Evolutionary conservation across 495 filamentous ascomycete genomes (phyloP).

Genomic region (Letharia columbiana): DNA sequence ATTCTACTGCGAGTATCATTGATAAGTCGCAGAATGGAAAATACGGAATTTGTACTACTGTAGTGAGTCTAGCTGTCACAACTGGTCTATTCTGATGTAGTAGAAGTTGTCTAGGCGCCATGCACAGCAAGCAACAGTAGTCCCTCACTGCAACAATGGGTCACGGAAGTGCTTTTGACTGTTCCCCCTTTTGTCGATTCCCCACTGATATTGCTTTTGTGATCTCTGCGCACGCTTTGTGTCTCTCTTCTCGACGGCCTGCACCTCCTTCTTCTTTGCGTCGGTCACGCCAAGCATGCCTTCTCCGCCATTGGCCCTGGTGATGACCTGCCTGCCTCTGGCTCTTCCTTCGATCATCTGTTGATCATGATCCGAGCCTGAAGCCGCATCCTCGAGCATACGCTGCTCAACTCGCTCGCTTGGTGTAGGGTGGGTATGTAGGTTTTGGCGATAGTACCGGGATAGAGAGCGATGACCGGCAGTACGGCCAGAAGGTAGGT

Average conservation of each 20-base stretch:
- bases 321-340: conserved; percentile 52
- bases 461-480: conserved; percentile 83
- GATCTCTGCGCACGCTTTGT: conserved; percentile 52
- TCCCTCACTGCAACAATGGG: conserved; percentile 27
- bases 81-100: background rate
- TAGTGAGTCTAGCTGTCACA: background rate
- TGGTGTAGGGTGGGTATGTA: conserved; percentile 67
- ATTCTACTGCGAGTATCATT: background rate
- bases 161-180: conserved; percentile 67
- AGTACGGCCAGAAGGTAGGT: conserved; percentile 84
- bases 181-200: conserved; percentile 56
- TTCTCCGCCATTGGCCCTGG: conserved; percentile 58
- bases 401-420: conserved; percentile 49
- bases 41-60: background rate
- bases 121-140: background rate
- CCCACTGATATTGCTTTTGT: conserved; percentile 50
- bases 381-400: conserved; percentile 24
- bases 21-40: background rate
- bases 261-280: conserved; percentile 58
- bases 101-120: background rate
- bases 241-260: conserved; percentile 56
- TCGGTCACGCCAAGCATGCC: conserved; percentile 70
- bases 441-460: conserved; percentile 85
- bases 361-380: conserved; percentile 29
- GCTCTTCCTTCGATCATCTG: conserved; percentile 39